A percentile compares a stretch with the other conserved stretches of the same genome.
Evolutionary conservation across 441 rosid genomes (phyloP).

Genomic region (Adansonia gregorii): DNA sequence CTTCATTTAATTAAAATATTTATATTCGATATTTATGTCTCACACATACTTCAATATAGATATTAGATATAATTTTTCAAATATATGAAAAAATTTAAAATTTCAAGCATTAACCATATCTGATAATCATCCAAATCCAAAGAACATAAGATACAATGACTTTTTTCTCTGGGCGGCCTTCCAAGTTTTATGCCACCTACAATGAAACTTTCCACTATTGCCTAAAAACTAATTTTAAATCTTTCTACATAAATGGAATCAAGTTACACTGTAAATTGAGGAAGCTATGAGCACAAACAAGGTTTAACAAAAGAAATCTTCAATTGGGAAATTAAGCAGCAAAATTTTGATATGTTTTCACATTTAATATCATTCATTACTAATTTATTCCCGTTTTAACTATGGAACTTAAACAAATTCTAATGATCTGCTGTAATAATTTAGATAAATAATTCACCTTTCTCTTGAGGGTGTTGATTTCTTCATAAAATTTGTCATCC

Average conservation of each 20-base stretch:
- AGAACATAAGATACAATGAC: not conserved
- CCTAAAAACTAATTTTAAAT: not conserved
- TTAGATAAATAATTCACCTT: slow-evolving; percentile 35
- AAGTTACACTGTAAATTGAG: not conserved
- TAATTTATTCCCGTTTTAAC: not conserved
- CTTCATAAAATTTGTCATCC: slow-evolving; percentile 31
- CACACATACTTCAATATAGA: too few relatives aligned
- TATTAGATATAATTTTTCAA: too few relatives aligned
- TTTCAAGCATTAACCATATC: too few relatives aligned
- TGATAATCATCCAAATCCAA: too few relatives aligned
- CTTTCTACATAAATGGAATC: slow-evolving; percentile 6
- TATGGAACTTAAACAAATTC: not conserved
- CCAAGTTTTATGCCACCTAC: not conserved
- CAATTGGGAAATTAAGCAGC: not conserved
- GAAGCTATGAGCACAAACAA: not conserved
- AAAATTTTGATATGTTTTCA: not conserved
- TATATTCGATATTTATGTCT: too few relatives aligned
- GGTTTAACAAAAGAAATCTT: slow-evolving; percentile 3
- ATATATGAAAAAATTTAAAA: too few relatives aligned
- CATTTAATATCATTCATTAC: not conserved
- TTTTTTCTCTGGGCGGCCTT: not conserved
- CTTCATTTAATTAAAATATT: not conserved
- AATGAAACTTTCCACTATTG: not conserved
- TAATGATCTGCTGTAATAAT: not conserved
- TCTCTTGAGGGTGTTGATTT: slow-evolving; percentile 34